Evolutionary conservation across 495 filamentous ascomycete genomes (phyloP).

Genomic region (Trichoderma asperelloides): DNA sequence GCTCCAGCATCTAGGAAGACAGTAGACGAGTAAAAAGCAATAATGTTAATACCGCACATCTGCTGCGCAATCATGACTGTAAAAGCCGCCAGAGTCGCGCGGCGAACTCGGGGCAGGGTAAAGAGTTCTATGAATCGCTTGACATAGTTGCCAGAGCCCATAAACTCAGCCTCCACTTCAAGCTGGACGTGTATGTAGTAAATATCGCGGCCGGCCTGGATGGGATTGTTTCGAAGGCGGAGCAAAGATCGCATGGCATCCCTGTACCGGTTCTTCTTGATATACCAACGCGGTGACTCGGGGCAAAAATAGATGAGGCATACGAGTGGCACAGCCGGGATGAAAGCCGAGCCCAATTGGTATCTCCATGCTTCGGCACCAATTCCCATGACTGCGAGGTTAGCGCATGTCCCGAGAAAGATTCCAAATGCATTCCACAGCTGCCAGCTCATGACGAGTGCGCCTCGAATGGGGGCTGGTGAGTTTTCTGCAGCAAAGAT

Average conservation of each 20-base stretch:
- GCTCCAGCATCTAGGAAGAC: conserved; percentile 61
- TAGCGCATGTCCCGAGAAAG: conserved; percentile 61
- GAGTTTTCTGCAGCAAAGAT: conserved; percentile 71
- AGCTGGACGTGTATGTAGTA: conserved; percentile 62
- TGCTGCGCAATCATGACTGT: conserved; percentile 62
- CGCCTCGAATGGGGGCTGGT: conserved; percentile 68
- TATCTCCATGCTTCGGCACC: conserved; percentile 61
- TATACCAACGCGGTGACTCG: conserved; percentile 57
- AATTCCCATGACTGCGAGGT: conserved; percentile 52
- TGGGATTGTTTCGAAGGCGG: conserved; percentile 50
- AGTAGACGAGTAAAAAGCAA: conserved; percentile 77
- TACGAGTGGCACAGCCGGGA: conserved; percentile 62
- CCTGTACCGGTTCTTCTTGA: conserved; percentile 52
- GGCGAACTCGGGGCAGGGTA: conserved; percentile 36
- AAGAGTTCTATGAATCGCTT: conserved; percentile 43
- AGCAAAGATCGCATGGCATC: conserved; percentile 56
- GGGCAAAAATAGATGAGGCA: conserved; percentile 64
- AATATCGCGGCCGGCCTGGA: conserved; percentile 70
- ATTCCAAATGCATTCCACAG: conserved; percentile 81
- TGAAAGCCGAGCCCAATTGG: conserved; percentile 70
- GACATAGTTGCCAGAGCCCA: conserved; percentile 30
- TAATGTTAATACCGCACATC: conserved; percentile 62
- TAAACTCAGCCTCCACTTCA: conserved; percentile 29
- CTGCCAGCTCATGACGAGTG: conserved; percentile 77
- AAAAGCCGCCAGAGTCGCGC: conserved; percentile 53